A percentile compares a stretch with the other conserved stretches of the same genome.
These are phyloP conservation scores for Paxillus ammoniavirescens DNA, from an alignment of 768 basidiomycete genomes.

Conservation along the genomic window DNA sequence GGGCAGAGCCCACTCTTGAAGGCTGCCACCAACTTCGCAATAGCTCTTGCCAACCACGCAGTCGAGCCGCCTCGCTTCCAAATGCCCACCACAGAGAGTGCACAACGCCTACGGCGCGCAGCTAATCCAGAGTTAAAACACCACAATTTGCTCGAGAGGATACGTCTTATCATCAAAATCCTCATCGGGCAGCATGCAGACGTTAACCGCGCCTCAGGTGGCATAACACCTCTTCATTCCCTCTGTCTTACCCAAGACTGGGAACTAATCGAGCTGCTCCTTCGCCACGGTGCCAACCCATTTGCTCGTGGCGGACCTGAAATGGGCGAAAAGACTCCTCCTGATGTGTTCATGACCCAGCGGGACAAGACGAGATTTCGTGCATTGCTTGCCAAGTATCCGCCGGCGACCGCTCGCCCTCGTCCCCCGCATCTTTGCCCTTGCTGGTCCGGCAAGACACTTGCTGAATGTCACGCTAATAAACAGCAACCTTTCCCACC, in stretches of 20 bases:
- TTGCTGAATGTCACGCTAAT: background rate
- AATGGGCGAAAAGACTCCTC: background rate
- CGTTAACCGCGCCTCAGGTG: background rate
- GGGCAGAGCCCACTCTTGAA: no score
- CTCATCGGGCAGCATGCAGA: background rate
- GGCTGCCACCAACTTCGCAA: no score
- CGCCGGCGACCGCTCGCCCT: background rate
- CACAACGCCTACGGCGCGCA: background rate
- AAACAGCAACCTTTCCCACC: background rate
- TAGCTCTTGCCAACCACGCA: background rate
- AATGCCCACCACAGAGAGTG: background rate
- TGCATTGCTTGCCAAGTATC: background rate
- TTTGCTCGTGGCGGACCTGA: background rate
- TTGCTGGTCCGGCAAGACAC: background rate
- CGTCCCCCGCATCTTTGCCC: background rate
- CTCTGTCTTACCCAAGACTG: no score
- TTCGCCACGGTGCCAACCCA: background rate
- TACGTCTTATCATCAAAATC: background rate
- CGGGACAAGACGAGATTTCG: background rate
- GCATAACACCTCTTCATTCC: background rate
- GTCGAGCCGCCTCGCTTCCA: background rate
- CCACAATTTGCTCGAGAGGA: background rate
- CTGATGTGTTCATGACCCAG: background rate
- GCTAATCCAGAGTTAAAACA: background rate
- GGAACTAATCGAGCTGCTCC: no score